phyloP scores from a whole-genome alignment of 108 stramenopile species.

The Stephanodiscus minutulus region DNA sequence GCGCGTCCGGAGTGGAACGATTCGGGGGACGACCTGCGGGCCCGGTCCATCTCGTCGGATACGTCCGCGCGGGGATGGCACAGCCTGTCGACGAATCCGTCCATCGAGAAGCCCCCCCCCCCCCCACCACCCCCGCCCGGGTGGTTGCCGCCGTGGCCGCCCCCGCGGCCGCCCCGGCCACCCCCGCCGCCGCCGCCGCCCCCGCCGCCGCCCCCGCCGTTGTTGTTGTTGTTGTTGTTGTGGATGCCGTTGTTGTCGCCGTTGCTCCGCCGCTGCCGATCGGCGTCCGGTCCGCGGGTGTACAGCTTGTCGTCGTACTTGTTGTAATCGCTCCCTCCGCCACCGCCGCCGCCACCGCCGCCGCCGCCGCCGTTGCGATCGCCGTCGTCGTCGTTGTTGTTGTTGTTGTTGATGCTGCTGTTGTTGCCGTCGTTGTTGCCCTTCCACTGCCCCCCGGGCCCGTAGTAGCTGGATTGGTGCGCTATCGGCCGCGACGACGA shows the following conservation, averaged over 20 bases:
- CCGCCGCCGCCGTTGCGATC: neutral
- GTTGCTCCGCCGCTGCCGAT: slow-evolving; percentile 4
- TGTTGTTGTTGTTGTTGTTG: too few relatives aligned
- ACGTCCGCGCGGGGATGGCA: slow-evolving; percentile 57
- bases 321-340: slow-evolving; percentile 24
- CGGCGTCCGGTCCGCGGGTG: slow-evolving; percentile 23
- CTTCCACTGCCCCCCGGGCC: too few relatives aligned
- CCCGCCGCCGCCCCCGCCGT: too few relatives aligned
- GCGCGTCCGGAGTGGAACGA: slow-evolving; percentile 74
- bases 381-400: neutral
- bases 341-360: neutral
- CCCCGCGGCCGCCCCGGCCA: neutral
- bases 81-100: slow-evolving; percentile 66
- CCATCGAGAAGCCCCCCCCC: slow-evolving; percentile 46
- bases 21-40: slow-evolving; percentile 50
- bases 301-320: slow-evolving; percentile 48
- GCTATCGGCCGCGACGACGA: neutral
- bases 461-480: too few relatives aligned
- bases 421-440: too few relatives aligned
- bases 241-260: slow-evolving; percentile 1
- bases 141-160: neutral
- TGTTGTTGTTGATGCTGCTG: slow-evolving; percentile 6
- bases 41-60: slow-evolving; percentile 60
- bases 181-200: slow-evolving; percentile 2
- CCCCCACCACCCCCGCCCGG: neutral